These are phyloP conservation scores for Neofusicoccum parvum DNA, from an alignment of 2,329 filamentous ascomycete species.

Conservation along the genomic window DNA sequence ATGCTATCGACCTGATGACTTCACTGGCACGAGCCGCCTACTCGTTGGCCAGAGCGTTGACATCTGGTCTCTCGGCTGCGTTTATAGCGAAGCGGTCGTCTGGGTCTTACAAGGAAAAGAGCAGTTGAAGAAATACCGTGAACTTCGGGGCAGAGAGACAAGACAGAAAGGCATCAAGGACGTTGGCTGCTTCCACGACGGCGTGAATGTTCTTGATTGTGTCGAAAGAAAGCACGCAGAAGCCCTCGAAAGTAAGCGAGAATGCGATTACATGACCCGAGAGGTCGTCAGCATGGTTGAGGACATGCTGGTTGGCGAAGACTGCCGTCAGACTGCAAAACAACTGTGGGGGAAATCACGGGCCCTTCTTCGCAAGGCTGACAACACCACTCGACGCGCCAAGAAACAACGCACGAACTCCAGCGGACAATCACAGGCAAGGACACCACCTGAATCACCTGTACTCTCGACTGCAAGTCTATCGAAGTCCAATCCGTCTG, in stretches of 20 bases:
- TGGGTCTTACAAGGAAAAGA: conserved; percentile 27
- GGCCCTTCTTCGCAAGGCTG: background rate
- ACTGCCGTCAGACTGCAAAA: background rate
- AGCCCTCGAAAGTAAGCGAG: background rate
- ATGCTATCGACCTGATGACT: conserved; percentile 23
- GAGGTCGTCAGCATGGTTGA: background rate
- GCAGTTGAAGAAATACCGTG: conserved; percentile 25
- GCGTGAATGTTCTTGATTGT: background rate
- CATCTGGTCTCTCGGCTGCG: conserved; percentile 41
- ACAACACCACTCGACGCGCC: background rate
- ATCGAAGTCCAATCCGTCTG: no score
- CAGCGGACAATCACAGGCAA: no score
- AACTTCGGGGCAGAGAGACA: background rate
- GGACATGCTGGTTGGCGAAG: background rate
- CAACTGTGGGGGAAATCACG: background rate
- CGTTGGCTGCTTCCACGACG: conserved; percentile 28
- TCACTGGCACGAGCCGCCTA: conserved; percentile 6
- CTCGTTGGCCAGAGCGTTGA: conserved; percentile 37
- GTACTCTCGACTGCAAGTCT: no score
- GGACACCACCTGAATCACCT: no score
- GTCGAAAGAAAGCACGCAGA: background rate
- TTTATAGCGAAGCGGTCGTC: conserved; percentile 28
- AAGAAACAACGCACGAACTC: no score
- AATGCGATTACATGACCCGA: background rate
- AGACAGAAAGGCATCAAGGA: conserved; percentile 10